phyloP scores from a whole-genome alignment of 2,329 filamentous ascomycete genomes.

The Shiraia bambusicola region DNA sequence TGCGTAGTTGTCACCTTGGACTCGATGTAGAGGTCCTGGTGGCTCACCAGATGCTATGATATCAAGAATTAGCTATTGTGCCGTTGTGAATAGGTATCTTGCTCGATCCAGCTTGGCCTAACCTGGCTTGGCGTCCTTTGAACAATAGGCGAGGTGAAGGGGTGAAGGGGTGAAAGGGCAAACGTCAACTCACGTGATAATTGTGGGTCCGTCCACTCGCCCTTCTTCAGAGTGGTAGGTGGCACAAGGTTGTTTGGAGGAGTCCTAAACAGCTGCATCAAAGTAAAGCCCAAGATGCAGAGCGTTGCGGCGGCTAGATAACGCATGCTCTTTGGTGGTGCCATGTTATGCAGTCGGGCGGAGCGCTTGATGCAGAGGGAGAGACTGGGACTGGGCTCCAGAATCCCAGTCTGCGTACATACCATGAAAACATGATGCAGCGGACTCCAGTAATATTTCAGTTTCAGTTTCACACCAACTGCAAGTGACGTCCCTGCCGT shows the following conservation, averaged over 20 bases:
- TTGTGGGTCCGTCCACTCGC: conserved; percentile 78
- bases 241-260: conserved; percentile 40
- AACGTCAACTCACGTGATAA: conserved; percentile 82
- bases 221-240: conserved; percentile 45
- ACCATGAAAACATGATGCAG: not conserved
- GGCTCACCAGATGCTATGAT: conserved; percentile 77
- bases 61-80: not conserved
- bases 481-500: conserved; percentile 8
- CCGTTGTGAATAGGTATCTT: too few species aligned
- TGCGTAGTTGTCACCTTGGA: conserved; percentile 71
- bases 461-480: conserved; percentile 7
- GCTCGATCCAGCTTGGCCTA: conserved; percentile 1
- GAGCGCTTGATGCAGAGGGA: too few species aligned
- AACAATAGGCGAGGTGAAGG: conserved; percentile 1
- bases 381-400: too few species aligned
- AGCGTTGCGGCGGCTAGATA: conserved; percentile 71
- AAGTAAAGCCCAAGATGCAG: conserved; percentile 73
- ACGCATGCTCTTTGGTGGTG: conserved; percentile 80
- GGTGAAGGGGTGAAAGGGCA: not conserved
- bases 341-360: conserved; percentile 59
- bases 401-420: not conserved
- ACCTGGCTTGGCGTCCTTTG: not conserved
- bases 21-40: conserved; percentile 70
- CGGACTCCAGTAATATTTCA: not conserved
- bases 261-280: conserved; percentile 71